These are phyloP conservation scores for Lathyrus aphaca DNA, from an alignment of 306 rosid genomes.

Conservation along the genomic window DNA sequence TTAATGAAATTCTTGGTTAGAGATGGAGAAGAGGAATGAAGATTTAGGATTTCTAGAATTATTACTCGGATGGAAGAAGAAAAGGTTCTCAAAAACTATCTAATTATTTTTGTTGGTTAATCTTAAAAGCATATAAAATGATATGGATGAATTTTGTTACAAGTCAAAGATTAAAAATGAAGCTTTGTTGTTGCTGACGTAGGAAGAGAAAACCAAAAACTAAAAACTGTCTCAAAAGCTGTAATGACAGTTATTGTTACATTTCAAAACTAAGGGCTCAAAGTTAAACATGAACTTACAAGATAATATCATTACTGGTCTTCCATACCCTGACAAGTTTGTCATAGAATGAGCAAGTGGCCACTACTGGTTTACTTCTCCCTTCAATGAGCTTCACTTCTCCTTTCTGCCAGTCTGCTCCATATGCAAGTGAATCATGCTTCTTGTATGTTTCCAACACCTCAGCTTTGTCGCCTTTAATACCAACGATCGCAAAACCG, in stretches of 20 bases:
- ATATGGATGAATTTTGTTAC: too few relatives aligned
- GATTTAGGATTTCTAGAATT: too few relatives aligned
- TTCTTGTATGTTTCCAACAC: constrained; percentile 70
- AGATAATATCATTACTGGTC: constrained; percentile 52
- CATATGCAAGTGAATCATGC: constrained; percentile 87
- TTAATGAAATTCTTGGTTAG: too few relatives aligned
- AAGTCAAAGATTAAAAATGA: too few relatives aligned
- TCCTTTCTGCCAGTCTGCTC: constrained; percentile 85
- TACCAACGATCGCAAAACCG: constrained; percentile 72
- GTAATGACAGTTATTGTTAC: neutral
- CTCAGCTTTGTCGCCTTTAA: constrained; percentile 51
- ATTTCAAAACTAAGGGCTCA: constrained; percentile 16
- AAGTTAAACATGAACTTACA: constrained; percentile 26
- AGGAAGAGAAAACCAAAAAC: too few relatives aligned
- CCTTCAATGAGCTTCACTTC: constrained; percentile 40
- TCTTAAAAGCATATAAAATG: too few relatives aligned
- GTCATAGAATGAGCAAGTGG: constrained; percentile 93
- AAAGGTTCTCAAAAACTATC: too few relatives aligned
- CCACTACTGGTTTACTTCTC: constrained; percentile 58
- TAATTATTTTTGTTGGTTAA: too few relatives aligned
- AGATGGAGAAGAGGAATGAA: too few relatives aligned
- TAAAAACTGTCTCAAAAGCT: neutral
- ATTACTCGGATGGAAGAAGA: too few relatives aligned
- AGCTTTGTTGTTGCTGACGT: too few relatives aligned
- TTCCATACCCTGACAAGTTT: constrained; percentile 72